Base-by-base conservation (phyloP, 2,329 filamentous ascomycete genomes). In the Diplodia sapinea region DNA sequence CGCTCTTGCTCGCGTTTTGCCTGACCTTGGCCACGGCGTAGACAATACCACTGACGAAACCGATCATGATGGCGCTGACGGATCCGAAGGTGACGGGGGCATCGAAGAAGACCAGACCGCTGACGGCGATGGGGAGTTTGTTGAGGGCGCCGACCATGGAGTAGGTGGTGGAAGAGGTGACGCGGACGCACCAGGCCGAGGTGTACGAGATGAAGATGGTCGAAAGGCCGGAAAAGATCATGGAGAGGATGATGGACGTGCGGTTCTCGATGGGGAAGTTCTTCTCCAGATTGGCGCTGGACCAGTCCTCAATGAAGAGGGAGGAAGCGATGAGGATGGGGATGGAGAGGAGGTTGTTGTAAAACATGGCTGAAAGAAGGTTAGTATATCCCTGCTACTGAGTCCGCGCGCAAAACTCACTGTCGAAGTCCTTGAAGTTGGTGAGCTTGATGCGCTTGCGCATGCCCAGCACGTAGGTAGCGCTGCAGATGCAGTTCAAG, bases 171-270 rank as follows among this genome's bases (percentile, higher is more conserved):
- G 94, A 97, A 0, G 94, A 96, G 8, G 95, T 98, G 71, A 97
- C 92, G 72, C 95, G 94, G 71, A 99, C 96, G 78, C 95, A 98
- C 95, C 95, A 99, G 47, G 95, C 95, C 17, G 94, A 97, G 77
- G 93, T 96, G 86, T 99, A 99, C n/a, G 94, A 98, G 80, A 99
- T 99, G 82, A 97, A 97, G 76, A 98, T 94, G 62, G 94, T 92
- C 43, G 89, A 94, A 65, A 97, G 85, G 69, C 95, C 95, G 5
- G 95, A 97, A 81, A 98, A 91, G 75, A 98, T 83, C 92, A 98
- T 97, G 76, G 94, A 92, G 69, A 91, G 82, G 72, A 96, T 86
- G 73, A 97, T 88, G 73, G 84, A 87, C 80, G 92, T 95, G 74
- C 94, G 91, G 40, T 88, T 84, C 71, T 90, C 91, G n/a, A 83